Base-by-base conservation (phyloP, 2,329 filamentous ascomycete genomes). In the Tympanopsis confertula region DNA sequence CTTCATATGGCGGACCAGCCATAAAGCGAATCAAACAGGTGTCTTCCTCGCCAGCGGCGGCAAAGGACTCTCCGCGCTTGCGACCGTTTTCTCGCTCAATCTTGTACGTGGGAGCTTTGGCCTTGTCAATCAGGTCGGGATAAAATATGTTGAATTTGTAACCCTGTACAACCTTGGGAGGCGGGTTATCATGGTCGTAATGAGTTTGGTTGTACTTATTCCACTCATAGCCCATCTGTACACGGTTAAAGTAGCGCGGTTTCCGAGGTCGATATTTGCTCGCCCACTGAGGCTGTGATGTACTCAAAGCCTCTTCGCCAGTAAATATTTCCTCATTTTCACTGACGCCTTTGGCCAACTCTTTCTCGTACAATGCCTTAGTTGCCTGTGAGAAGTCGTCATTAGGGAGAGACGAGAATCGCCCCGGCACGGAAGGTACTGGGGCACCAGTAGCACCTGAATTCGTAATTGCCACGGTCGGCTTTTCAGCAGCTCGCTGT, bases 101-200 rank as follows among this genome's bases (percentile, higher is more conserved):
- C 55, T 86, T 86, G 63, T 93, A 98, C 0, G 88, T 96, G 7
- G 91, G 91, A 2, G 91, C 88, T 59, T 88, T 94, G 20, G 81
- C 77, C 62, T 89, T 94, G 65, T 96, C 88, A 51, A 96, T 86
- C 20, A 98, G 75, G 49, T 98, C 91, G 0, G 91, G 91, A 54
- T 98, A 98, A 62, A 98, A 98, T 37, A 98, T 89, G 63, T 98
- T 96, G 71, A 98, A 98, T 58, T 94, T 95, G 69, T 98, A 98
- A 40, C 91, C 91, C 57, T 98, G 91, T 10, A 98, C 91, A 5
- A 98, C 89, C 62, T 94, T 95, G 19, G 91, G 91, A 2, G 91
- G 91, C 2, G 91, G 91, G 52, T 96, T 95, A 55, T 96, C 89
- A 57, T 95, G 86, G 57, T 96, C 91, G 63, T 98, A 98, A 61